Conservation (phyloP, 495 filamentous ascomycete species). For the Astrocystis sublimbata region DNA sequence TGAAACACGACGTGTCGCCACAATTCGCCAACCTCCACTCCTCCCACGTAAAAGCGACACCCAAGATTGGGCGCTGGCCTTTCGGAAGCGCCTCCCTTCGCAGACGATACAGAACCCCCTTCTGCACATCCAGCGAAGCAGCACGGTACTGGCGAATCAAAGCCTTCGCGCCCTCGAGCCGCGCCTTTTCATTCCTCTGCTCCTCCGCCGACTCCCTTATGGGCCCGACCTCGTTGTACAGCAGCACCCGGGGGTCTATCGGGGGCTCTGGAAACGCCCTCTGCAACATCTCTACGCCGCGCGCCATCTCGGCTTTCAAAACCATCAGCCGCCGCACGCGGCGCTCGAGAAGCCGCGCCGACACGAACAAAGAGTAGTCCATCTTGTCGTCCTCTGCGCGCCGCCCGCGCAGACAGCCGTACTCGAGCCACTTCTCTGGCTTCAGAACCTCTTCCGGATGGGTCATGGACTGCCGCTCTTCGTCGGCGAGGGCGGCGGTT, state of each 20-base stretch:
- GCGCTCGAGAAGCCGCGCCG: no score
- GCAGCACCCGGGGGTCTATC: no score
- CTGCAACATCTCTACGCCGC: background rate
- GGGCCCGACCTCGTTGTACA: background rate
- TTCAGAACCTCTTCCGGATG: no score
- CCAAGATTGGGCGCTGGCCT: background rate
- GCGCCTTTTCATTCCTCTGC: background rate
- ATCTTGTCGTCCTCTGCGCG: background rate
- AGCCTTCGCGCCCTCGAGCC: background rate
- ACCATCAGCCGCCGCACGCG: no score
- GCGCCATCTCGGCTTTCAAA: background rate
- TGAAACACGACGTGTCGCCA: conserved; percentile 23
- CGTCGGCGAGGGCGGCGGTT: background rate
- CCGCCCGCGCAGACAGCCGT: background rate
- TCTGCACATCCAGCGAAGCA: background rate
- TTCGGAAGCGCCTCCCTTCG: conserved; percentile 6
- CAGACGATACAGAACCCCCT: conserved; percentile 8
- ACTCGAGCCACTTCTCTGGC: background rate
- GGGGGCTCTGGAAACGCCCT: background rate
- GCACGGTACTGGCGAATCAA: conserved; percentile 6
- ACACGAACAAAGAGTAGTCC: no score
- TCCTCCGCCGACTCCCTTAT: no score
- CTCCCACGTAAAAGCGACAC: conserved; percentile 10
- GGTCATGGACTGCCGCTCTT: background rate
- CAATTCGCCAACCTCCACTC: conserved; percentile 25